Evolutionary conservation across 2,329 filamentous ascomycete species (phyloP).

Genomic region (Penicillium griseofulvum): DNA sequence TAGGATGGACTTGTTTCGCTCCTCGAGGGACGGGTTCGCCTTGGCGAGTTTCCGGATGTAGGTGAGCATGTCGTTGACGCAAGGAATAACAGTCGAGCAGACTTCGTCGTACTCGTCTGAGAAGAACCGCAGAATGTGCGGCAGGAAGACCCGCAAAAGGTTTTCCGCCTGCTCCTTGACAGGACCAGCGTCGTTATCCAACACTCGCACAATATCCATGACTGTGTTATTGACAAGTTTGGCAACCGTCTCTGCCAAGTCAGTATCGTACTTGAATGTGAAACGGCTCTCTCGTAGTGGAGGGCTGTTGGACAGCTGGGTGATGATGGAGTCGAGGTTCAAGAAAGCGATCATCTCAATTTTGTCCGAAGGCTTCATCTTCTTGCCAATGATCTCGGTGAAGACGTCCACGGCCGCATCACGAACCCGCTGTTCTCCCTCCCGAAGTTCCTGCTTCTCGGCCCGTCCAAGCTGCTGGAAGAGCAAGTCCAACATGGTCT

Average conservation of each 20-base stretch:
- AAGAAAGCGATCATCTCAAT: constrained; percentile 89
- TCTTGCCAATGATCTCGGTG: constrained; percentile 94
- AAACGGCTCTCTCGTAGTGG: constrained; percentile 74
- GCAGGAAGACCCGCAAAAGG: constrained; percentile 74
- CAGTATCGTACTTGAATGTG: constrained; percentile 87
- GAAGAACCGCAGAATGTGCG: constrained; percentile 88
- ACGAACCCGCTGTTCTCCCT: constrained; percentile 77
- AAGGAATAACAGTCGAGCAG: constrained; percentile 91
- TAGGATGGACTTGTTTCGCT: constrained; percentile 76
- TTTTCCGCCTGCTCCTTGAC: constrained; percentile 73
- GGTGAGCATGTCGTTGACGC: constrained; percentile 85
- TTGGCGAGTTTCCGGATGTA: constrained; percentile 80
- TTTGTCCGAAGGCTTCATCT: constrained; percentile 94
- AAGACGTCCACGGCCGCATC: constrained; percentile 92
- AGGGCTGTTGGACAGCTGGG: constrained; percentile 79
- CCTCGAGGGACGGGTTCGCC: constrained; percentile 61
- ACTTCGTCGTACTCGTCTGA: constrained; percentile 98
- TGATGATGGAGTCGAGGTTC: constrained; percentile 79
- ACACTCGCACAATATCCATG: constrained; percentile 78
- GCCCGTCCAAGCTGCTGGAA: constrained; percentile 83
- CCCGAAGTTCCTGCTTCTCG: constrained; percentile 56
- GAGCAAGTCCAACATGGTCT: constrained; percentile 78
- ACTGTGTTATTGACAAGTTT: constrained; percentile 92
- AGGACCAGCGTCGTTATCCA: constrained; percentile 66
- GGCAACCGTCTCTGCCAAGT: constrained; percentile 90